Percentiles rank a stretch among this genome's conserved stretches.
Conservation (phyloP, 495 filamentous ascomycete genomes). For the Aspergillus haitiensis region DNA sequence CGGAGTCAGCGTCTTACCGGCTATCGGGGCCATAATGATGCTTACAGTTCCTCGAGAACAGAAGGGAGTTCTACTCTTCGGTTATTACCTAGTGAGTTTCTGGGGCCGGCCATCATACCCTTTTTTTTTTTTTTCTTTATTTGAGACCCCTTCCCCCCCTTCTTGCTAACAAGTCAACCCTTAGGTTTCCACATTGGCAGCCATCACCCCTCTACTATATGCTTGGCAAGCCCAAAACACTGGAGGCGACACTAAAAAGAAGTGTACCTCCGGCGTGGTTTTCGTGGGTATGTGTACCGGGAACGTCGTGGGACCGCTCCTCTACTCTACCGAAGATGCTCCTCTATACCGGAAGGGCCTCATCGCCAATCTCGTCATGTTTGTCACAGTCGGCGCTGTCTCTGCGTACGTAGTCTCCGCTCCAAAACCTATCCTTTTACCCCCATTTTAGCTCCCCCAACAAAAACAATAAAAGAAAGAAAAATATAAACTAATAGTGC, state of each 20-base stretch:
- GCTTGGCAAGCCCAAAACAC: slow-evolving; percentile 35
- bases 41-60: slow-evolving; percentile 26
- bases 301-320: slow-evolving; percentile 30
- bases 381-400: slow-evolving; percentile 25
- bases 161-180: not conserved
- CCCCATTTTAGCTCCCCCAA: too few relatives aligned
- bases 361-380: slow-evolving; percentile 31
- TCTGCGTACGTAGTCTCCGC: slow-evolving; percentile 21
- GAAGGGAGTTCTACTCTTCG: slow-evolving; percentile 30
- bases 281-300: slow-evolving; percentile 30
- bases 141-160: too few relatives aligned
- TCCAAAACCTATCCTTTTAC: not conserved
- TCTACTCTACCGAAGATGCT: slow-evolving; percentile 27
- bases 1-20: slow-evolving; percentile 17
- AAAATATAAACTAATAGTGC: not conserved
- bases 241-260: slow-evolving; percentile 33
- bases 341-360: slow-evolving; percentile 29
- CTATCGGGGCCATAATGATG: slow-evolving; percentile 28
- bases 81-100: slow-evolving; percentile 27
- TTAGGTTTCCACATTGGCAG: slow-evolving; percentile 31
- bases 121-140: too few relatives aligned
- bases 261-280: slow-evolving; percentile 28
- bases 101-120: too few relatives aligned
- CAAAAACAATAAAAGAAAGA: too few relatives aligned
- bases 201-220: slow-evolving; percentile 31